Evolutionary conservation across 2,329 filamentous ascomycete genomes (phyloP).

Genomic region (Epichloe glyceriae): DNA sequence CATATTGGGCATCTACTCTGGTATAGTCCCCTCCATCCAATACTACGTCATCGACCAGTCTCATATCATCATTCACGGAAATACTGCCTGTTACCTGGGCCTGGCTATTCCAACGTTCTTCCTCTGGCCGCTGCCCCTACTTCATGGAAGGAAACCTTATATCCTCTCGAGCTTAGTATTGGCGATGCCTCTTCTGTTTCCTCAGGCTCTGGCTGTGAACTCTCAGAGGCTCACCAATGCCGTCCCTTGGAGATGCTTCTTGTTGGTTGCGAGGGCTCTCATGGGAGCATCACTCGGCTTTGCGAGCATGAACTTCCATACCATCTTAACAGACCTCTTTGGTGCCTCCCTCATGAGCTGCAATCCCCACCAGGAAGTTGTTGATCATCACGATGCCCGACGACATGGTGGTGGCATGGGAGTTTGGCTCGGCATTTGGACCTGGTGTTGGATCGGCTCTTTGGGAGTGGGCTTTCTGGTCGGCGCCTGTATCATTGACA

Average conservation of each 20-base stretch:
- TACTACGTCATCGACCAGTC: slow-evolving; percentile 60
- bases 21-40: slow-evolving; percentile 66
- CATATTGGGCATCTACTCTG: slow-evolving; percentile 63
- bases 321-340: slow-evolving; percentile 60
- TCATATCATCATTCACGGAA: slow-evolving; percentile 58
- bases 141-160: slow-evolving; percentile 69
- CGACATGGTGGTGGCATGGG: slow-evolving; percentile 68
- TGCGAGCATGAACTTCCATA: slow-evolving; percentile 64
- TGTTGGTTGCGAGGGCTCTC: slow-evolving; percentile 50
- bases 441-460: slow-evolving; percentile 63
- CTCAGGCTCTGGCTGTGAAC: slow-evolving; percentile 56
- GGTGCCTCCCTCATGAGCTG: slow-evolving; percentile 62
- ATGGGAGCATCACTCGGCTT: slow-evolving; percentile 62
- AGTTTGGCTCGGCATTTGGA: slow-evolving; percentile 67
- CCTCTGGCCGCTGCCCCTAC: slow-evolving; percentile 59
- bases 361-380: slow-evolving; percentile 59
- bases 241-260: slow-evolving; percentile 40
- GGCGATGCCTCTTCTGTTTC: slow-evolving; percentile 61
- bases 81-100: slow-evolving; percentile 59
- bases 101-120: slow-evolving; percentile 57
- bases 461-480: slow-evolving; percentile 59
- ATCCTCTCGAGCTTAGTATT: slow-evolving; percentile 55
- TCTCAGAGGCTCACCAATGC: slow-evolving; percentile 42
- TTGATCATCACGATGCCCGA: slow-evolving; percentile 53
- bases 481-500: slow-evolving; percentile 56